Evolutionary conservation across 148 eudicot species (phyloP).

Genomic region (Vaccinium macrocarpon): DNA sequence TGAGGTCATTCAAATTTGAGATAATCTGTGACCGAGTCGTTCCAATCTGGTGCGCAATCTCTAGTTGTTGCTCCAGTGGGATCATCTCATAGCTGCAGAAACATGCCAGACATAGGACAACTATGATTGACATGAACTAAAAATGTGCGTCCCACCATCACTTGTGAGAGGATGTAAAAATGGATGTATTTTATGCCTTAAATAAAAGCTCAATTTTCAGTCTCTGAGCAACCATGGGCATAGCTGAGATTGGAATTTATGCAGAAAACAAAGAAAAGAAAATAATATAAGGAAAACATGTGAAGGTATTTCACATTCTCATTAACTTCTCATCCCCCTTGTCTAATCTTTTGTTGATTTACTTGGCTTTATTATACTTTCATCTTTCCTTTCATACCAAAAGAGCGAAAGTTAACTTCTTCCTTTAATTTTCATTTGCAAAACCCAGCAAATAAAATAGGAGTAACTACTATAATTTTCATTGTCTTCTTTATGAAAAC

Average conservation of each 20-base stretch:
- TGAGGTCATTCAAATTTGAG: conserved; percentile 79
- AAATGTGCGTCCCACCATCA: background rate
- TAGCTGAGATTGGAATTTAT: background rate
- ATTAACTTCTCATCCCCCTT: background rate
- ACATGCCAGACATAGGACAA: background rate
- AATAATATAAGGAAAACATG: background rate
- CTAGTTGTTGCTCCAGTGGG: conserved; percentile 82
- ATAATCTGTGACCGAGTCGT: conserved; percentile 81
- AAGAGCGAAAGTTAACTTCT: background rate
- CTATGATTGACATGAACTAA: background rate
- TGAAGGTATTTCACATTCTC: background rate
- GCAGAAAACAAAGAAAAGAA: background rate
- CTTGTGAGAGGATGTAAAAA: too few relatives aligned
- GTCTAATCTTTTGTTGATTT: background rate
- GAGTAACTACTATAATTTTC: background rate
- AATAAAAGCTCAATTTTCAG: background rate
- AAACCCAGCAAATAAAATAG: background rate
- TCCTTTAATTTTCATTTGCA: background rate
- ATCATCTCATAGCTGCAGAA: conserved; percentile 82
- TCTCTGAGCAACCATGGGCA: background rate
- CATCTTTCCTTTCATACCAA: background rate
- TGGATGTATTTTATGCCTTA: too few relatives aligned
- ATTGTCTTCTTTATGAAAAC: background rate
- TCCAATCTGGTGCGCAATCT: conserved; percentile 89
- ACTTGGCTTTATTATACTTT: background rate